Conservation (phyloP, 2,329 filamentous ascomycete genomes). For the Helicocarpus griseus region DNA sequence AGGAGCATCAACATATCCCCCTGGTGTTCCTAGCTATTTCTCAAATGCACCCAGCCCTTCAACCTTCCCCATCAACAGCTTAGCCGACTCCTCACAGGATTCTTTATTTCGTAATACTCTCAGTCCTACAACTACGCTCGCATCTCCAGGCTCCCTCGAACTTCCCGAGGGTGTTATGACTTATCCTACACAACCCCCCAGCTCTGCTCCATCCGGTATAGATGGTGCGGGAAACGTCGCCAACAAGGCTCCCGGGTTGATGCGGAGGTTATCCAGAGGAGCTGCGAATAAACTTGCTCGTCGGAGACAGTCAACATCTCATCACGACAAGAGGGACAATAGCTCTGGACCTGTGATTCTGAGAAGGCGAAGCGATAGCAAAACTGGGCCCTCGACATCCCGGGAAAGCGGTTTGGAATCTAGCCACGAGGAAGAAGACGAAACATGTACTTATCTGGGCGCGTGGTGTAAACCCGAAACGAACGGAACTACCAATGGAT, state of each 20-base stretch:
- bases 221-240: conserved; percentile 45
- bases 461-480: conserved; percentile 33
- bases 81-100: conserved; percentile 25
- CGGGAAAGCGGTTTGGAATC: conserved; percentile 34
- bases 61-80: conserved; percentile 24
- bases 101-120: conserved; percentile 16
- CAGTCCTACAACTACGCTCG: conserved; percentile 9
- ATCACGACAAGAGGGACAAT: conserved; percentile 68
- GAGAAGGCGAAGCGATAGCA: conserved; percentile 81
- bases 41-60: conserved; percentile 13
- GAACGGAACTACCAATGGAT: conserved; percentile 30
- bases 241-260: conserved; percentile 55
- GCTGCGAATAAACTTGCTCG: conserved; percentile 60
- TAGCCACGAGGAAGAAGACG: conserved; percentile 36
- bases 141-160: conserved; percentile 49
- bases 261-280: conserved; percentile 74
- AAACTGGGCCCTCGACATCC: conserved; percentile 50
- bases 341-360: conserved; percentile 85
- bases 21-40: conserved; percentile 1
- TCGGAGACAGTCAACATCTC: conserved; percentile 67
- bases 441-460: conserved; percentile 36
- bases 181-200: conserved; percentile 20
- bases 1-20: conserved; percentile 2
- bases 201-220: conserved; percentile 16
- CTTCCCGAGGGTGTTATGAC: conserved; percentile 62